These are phyloP conservation scores for Neofusicoccum sp. DNA, from an alignment of 2,329 filamentous ascomycete species.

Conservation along the genomic window DNA sequence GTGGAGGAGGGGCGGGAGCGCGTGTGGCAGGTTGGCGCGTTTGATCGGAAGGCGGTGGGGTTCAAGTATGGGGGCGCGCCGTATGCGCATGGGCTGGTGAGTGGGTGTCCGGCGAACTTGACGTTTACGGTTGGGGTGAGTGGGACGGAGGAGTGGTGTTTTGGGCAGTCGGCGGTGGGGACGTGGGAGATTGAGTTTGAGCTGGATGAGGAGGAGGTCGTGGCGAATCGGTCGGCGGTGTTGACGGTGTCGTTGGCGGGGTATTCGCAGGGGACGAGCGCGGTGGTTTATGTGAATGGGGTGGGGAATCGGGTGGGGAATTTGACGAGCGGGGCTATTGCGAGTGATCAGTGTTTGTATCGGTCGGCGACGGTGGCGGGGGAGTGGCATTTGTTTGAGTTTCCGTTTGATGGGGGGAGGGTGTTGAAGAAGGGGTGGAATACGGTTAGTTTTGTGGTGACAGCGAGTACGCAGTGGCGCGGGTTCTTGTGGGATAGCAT, in stretches of 20 bases:
- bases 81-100: conserved; percentile 46
- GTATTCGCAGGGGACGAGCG: conserved; percentile 44
- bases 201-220: conserved; percentile 32
- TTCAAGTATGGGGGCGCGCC: conserved; percentile 46
- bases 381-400: conserved; percentile 50
- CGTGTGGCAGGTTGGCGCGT: conserved; percentile 51
- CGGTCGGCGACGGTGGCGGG: conserved; percentile 48
- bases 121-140: conserved; percentile 46
- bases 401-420: conserved; percentile 29
- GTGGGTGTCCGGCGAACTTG: conserved; percentile 46
- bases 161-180: conserved; percentile 43
- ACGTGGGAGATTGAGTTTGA: conserved; percentile 34
- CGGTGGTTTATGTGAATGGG: conserved; percentile 44
- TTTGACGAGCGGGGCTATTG: conserved; percentile 36
- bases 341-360: conserved; percentile 49
- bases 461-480: conserved; percentile 36
- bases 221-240: conserved; percentile 26
- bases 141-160: conserved; percentile 48
- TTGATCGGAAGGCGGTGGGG: conserved; percentile 48
- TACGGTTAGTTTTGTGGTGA: conserved; percentile 38
- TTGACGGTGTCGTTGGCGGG: conserved; percentile 47
- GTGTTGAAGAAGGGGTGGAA: conserved; percentile 35
- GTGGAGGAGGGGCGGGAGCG: conserved; percentile 27
- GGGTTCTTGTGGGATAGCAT: conserved; percentile 46
- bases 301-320: conserved; percentile 37